Evolutionary conservation across 768 basidiomycete genomes (phyloP), one percentile per base, ranked within the genome.

Genomic region (Pleurotus djamor): DNA sequence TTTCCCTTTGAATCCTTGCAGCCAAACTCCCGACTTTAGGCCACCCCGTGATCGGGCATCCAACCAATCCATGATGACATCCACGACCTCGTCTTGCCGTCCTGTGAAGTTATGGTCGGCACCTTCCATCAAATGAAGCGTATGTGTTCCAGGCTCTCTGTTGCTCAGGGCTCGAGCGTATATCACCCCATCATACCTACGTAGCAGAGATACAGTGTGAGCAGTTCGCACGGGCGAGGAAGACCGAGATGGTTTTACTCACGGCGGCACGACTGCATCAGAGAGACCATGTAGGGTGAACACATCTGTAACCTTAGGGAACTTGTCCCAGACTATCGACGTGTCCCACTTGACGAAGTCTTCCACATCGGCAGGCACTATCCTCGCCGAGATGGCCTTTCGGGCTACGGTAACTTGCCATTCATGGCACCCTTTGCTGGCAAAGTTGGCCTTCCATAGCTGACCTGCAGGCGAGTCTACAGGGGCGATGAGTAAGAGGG

Each of bases 61-160:
- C 79, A 82, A 85, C 91, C 91, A 94, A 41, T 83, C 83, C 32
- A 91, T 70, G 57, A 94, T 84, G 34, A 79, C 77, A 37, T 82
- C 81, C 16, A 89, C 84, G 12, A 93, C 78, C 52, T 89, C 83
- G 57, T 89, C 87, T 62, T 84, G 82, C 58, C 81, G 80, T 21
- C 86, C 84, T 21, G 83, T 85, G 65, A 87, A 89, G 71, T 92
- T 93, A 67, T 93, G 92, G 72, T 92, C 90, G 6, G 87, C 89
- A 47, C 80, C 81, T 68, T 93, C 92, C 41, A 91, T 72, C 28
- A 88, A 74, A 66, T 87, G 81, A 28, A 93, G 74, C 14, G 77
- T 86, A 67, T 92, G 89, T 5, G 88, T 90, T 49, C 90, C 92
- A 17, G 86, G 82, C 12, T 65, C 64, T 58, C 89, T 79, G 35